A percentile compares a stretch with the other conserved stretches of the same genome.
phyloP scores from a whole-genome alignment of 2,329 filamentous ascomycete species.

The Amesomyces nigricolor region DNA sequence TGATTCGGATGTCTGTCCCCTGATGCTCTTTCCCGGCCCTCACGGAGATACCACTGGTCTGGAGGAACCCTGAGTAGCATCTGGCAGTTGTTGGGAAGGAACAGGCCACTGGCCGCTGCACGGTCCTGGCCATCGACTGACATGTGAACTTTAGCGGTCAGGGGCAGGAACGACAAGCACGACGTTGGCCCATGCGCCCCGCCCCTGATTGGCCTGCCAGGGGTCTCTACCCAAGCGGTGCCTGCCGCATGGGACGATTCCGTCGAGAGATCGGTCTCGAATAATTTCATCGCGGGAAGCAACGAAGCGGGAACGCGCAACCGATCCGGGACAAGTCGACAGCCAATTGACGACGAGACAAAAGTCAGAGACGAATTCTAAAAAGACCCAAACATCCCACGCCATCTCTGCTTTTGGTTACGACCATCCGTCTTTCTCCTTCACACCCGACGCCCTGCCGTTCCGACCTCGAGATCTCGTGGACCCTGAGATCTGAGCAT shows the following conservation, averaged over 20 bases:
- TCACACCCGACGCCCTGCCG: too few relatives aligned
- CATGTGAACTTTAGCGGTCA: slow-evolving; percentile 26
- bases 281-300: slow-evolving; percentile 17
- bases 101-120: slow-evolving; percentile 12
- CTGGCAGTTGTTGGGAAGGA: not conserved
- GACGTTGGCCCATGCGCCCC: slow-evolving; percentile 4
- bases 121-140: slow-evolving; percentile 25
- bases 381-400: too few relatives aligned
- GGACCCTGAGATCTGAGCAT: too few relatives aligned
- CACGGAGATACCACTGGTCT: not conserved
- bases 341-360: not conserved
- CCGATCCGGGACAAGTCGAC: not conserved
- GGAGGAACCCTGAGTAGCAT: not conserved
- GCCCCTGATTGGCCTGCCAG: slow-evolving; percentile 20
- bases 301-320: not conserved
- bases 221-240: slow-evolving; percentile 7
- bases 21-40: too few relatives aligned
- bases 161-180: slow-evolving; percentile 14
- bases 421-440: too few relatives aligned
- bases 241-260: slow-evolving; percentile 28
- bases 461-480: too few relatives aligned
- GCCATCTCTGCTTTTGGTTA: too few relatives aligned
- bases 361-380: too few relatives aligned
- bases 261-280: slow-evolving; percentile 15
- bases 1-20: too few relatives aligned